phyloP scores from a whole-genome alignment of 169 alveolate species.

The Cryptosporidium felis region DNA sequence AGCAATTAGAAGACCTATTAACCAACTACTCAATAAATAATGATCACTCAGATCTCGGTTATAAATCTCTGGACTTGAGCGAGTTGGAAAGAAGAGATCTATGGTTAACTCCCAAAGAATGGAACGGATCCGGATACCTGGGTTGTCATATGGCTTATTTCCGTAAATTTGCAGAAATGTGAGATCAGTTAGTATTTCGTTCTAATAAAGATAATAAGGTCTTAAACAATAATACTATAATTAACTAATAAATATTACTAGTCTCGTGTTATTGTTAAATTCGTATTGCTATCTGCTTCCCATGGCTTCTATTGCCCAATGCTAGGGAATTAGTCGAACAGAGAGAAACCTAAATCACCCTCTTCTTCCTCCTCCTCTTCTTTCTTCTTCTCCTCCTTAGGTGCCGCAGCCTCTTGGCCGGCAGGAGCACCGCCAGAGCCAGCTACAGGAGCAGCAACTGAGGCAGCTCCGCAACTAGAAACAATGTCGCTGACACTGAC shows the following conservation, averaged over 20 bases:
- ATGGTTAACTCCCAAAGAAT: background rate
- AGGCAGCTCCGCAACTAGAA: slow-evolving; percentile 55
- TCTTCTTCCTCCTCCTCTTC: slow-evolving; percentile 68
- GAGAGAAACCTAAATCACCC: slow-evolving; percentile 71
- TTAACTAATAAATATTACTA: slow-evolving; percentile 15
- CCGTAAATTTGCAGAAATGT: background rate
- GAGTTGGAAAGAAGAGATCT: slow-evolving; percentile 5
- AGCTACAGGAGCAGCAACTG: slow-evolving; percentile 59
- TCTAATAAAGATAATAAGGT: slow-evolving; percentile 12
- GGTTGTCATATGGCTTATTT: slow-evolving; percentile 62
- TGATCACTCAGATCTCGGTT: background rate
- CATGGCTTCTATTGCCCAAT: too few relatives aligned
- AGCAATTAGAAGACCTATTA: background rate
- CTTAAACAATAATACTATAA: slow-evolving; percentile 65
- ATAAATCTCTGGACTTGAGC: background rate
- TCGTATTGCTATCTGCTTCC: background rate
- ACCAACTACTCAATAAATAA: background rate
- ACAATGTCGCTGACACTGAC: slow-evolving; percentile 40
- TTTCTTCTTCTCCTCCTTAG: slow-evolving; percentile 21
- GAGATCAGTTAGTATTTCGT: background rate
- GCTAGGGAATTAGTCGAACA: slow-evolving; percentile 32
- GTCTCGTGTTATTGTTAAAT: slow-evolving; percentile 25
- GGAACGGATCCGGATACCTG: slow-evolving; percentile 26
- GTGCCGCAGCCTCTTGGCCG: slow-evolving; percentile 34
- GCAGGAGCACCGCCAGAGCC: slow-evolving; percentile 10